Conservation (phyloP, 176 grass and related monocot genomes). For the bread wheat (Triticum aestivum) region IWGSC_CS_RefSeq_v2.1 NC_057800.1:630319957-630320456, state of each 20-base stretch:
- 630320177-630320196: conserved; percentile 53
- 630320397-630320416: conserved; percentile 4
- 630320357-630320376: background rate
- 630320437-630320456: background rate
- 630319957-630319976: conserved; percentile 95
- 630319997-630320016: conserved; percentile 52
- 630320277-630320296: conserved; percentile 1
- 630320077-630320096: conserved; percentile 94
- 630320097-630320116: conserved; percentile 95
- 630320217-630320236: background rate
- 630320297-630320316: background rate
- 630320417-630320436: background rate
- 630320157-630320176: conserved; percentile 85
- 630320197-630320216: conserved; percentile 31
- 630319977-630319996: conserved; percentile 98
- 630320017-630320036: conserved; percentile 4
- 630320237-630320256: conserved; percentile 4
- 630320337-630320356: background rate
- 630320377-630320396: conserved; percentile 3
- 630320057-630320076: conserved; percentile 13
- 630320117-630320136: conserved; percentile 63
- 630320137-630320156: conserved; percentile 95
- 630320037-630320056: background rate
- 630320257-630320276: conserved; percentile 27
- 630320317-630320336: background rate